phyloP scores from a whole-genome alignment of 129 eudicot genomes.

The Pulicaria dysenterica region DNA sequence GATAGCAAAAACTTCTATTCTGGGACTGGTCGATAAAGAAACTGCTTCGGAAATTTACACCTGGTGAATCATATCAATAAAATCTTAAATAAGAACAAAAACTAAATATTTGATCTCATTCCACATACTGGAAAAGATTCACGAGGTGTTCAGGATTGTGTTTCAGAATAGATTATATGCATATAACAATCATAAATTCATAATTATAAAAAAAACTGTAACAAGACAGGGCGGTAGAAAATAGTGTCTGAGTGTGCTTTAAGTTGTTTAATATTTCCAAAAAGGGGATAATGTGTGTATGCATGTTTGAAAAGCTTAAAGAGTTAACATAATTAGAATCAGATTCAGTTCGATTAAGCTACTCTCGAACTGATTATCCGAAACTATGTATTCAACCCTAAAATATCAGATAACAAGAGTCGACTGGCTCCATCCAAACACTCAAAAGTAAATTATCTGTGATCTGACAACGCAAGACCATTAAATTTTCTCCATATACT shows the following conservation, averaged over 20 bases:
- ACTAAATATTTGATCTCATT: not conserved
- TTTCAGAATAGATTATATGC: not conserved
- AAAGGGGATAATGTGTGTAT: too few relatives aligned
- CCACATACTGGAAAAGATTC: not conserved
- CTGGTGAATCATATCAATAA: conserved; percentile 14
- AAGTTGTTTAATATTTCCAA: too few relatives aligned
- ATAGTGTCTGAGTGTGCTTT: too few relatives aligned
- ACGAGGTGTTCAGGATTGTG: not conserved
- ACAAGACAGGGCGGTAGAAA: too few relatives aligned
- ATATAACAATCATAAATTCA: too few relatives aligned
- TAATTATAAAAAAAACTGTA: too few relatives aligned
- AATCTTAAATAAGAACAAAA: not conserved
- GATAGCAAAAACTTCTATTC: conserved; percentile 29
- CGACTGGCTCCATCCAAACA: not conserved
- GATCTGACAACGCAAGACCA: not conserved
- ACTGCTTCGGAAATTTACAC: conserved; percentile 41
- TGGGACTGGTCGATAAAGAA: conserved; percentile 27
- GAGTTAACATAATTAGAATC: not conserved
- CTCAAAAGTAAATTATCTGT: not conserved
- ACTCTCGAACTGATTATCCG: not conserved
- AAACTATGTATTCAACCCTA: not conserved
- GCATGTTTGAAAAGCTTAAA: too few relatives aligned
- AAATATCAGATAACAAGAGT: too few relatives aligned
- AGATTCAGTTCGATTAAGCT: too few relatives aligned
- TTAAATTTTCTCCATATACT: not conserved